phyloP scores from a whole-genome alignment of 345 rosid species.

The Cardamine resedifolia region DNA sequence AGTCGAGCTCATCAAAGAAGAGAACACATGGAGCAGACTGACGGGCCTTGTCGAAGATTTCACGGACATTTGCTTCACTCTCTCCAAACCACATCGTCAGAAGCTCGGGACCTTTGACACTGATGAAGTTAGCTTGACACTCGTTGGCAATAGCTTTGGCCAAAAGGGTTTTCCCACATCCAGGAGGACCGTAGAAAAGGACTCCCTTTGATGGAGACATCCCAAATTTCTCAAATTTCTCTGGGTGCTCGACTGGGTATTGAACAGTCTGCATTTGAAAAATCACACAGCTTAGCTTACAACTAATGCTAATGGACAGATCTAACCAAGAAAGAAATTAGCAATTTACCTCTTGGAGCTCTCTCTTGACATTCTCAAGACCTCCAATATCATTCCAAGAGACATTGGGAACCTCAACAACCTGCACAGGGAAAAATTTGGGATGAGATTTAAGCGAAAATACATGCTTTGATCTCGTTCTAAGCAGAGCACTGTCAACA shows the following conservation, averaged over 20 bases:
- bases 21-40: conserved; percentile 97
- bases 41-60: conserved; percentile 96
- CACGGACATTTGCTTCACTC: conserved; percentile 96
- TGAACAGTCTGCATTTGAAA: conserved; percentile 76
- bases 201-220: conserved; percentile 99
- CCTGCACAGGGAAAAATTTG: conserved; percentile 41
- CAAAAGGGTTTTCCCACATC: conserved; percentile 94
- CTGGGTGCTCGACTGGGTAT: conserved; percentile 99
- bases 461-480: background rate
- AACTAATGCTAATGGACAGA: conserved; percentile 6
- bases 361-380: conserved; percentile 92
- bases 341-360: conserved; percentile 82
- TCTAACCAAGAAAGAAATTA: background rate
- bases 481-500: conserved; percentile 6
- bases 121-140: conserved; percentile 96
- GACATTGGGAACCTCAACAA: conserved; percentile 93
- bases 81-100: conserved; percentile 99
- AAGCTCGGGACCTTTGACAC: conserved; percentile 96
- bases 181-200: conserved; percentile 97
- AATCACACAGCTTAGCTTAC: conserved; percentile 8
- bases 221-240: conserved; percentile 96
- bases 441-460: background rate
- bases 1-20: conserved; percentile 96
- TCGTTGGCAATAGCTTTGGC: conserved; percentile 99
- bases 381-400: conserved; percentile 97